Percentiles rank a stretch among this genome's conserved stretches.
Evolutionary conservation across 2,329 filamentous ascomycete species (phyloP).

Genomic region (Onygenales sp.): DNA sequence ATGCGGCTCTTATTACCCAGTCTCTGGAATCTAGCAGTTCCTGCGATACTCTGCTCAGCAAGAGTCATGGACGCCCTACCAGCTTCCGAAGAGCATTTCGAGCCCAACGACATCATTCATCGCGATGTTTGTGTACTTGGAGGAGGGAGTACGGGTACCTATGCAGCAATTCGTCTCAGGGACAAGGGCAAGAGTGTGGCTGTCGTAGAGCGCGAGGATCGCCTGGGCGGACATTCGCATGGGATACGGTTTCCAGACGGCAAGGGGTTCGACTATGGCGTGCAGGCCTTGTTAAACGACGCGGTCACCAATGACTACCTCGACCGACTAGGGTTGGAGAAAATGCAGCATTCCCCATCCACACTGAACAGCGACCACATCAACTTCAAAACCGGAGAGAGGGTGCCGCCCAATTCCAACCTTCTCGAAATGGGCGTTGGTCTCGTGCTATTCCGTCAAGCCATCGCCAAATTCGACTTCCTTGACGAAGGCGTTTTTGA

Average conservation of each 20-base stretch:
- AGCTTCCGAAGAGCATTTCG: neutral
- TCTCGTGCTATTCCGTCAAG: constrained; percentile 1
- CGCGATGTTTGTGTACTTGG: constrained; percentile 21
- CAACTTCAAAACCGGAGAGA: constrained; percentile 16
- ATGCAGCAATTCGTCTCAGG: constrained; percentile 18
- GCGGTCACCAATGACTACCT: constrained; percentile 15
- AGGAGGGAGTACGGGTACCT: constrained; percentile 19
- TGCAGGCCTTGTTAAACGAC: constrained; percentile 16
- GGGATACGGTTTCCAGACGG: constrained; percentile 13
- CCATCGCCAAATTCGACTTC: constrained; percentile 9
- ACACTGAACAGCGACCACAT: neutral
- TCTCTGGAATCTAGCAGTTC: neutral
- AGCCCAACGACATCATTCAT: constrained; percentile 5
- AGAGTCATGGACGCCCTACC: neutral
- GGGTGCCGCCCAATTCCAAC: neutral
- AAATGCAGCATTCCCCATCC: neutral
- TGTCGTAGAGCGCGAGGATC: constrained; percentile 16
- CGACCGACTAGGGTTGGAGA: constrained; percentile 12
- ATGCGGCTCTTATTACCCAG: neutral
- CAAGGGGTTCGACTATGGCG: constrained; percentile 18
- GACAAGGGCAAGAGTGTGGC: constrained; percentile 17
- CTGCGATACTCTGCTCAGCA: neutral
- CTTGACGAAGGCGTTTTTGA: constrained; percentile 11
- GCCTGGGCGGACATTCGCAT: constrained; percentile 18
- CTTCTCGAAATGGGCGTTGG: constrained; percentile 8